Evolutionary conservation across 352 stramenopile genomes (phyloP), one percentile per base, ranked within the genome.

Genomic region (Phytophthora constricta): DNA sequence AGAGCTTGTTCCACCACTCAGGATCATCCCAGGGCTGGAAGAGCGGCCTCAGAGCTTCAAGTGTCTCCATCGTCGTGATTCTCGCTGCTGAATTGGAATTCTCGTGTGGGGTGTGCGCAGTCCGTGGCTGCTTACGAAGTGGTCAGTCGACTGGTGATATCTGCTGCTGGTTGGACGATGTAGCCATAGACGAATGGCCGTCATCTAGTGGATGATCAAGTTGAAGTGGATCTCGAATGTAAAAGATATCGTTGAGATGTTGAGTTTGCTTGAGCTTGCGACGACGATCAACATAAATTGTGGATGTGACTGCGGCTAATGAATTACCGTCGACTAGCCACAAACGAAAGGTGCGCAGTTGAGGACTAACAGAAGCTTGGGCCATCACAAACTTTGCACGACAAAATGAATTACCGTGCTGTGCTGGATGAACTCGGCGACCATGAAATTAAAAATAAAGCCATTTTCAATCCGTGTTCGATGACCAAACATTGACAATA

Each of bases 11-110:
- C 17, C 60, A 54, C 37, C 48, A 50, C 2, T 59, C 41, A 3
- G 28, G 60, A 16, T 70, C 54, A 31, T 22, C 8, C 60, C 60
- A 74, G 39, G 66, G 48, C 19, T 47, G 22, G 25, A 68, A 16
- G 20, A 68, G 10, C 7, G 23, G 53, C 23, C 13, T 16, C 39
- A 28, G 7, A n/a, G n/a, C n/a, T n/a, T n/a, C n/a, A 5, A 22
- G 2, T n/a, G 54, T n/a, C n/a, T 14, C 14, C 41, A 49, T 37
- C 7, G 31, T 37, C 7, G 31, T 37, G 31, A 11, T 37, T 11
- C 13, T 37, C 31, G 13, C 7, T 7, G 31, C 7, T 37, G 7
- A 37, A 7, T 37, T 37, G n/a, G n/a, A n/a, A n/a, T n/a, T n/a
- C n/a, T n/a, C n/a, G n/a, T n/a, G n/a, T n/a, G n/a, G n/a, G n/a